Conservation (phyloP, 768 basidiomycete genomes). For the Lentinus brumalis region DNA sequence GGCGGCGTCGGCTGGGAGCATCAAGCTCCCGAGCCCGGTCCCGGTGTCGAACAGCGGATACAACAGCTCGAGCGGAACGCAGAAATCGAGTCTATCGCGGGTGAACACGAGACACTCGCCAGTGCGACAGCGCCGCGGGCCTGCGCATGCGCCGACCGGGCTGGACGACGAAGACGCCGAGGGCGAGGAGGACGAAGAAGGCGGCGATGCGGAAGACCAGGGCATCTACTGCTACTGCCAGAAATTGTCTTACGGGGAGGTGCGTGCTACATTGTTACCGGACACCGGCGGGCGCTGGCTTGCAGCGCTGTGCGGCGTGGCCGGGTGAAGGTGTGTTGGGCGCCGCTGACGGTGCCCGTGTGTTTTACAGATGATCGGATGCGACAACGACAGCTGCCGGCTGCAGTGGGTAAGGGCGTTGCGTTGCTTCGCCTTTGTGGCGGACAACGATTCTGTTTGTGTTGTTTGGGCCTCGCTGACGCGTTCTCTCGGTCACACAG, state of each 20-base stretch:
- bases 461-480: neutral
- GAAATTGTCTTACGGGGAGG: slow-evolving; percentile 63
- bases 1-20: slow-evolving; percentile 27
- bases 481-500: slow-evolving; percentile 32
- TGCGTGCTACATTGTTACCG: slow-evolving; percentile 23
- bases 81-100: slow-evolving; percentile 32
- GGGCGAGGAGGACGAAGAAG: slow-evolving; percentile 40
- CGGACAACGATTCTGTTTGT: neutral
- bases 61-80: slow-evolving; percentile 18
- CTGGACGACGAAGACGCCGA: slow-evolving; percentile 38
- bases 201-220: slow-evolving; percentile 59
- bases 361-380: slow-evolving; percentile 55
- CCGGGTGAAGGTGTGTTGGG: neutral
- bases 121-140: slow-evolving; percentile 25
- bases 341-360: slow-evolving; percentile 8
- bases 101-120: slow-evolving; percentile 28
- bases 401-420: slow-evolving; percentile 58
- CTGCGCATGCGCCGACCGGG: slow-evolving; percentile 24
- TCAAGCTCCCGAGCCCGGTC: slow-evolving; percentile 40
- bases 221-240: slow-evolving; percentile 64
- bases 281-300: neutral
- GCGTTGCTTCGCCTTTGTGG: neutral
- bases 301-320: neutral
- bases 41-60: slow-evolving; percentile 26
- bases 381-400: slow-evolving; percentile 56